phyloP scores from a whole-genome alignment of 768 basidiomycete species.

The Pleurotus pulmonarius region DNA sequence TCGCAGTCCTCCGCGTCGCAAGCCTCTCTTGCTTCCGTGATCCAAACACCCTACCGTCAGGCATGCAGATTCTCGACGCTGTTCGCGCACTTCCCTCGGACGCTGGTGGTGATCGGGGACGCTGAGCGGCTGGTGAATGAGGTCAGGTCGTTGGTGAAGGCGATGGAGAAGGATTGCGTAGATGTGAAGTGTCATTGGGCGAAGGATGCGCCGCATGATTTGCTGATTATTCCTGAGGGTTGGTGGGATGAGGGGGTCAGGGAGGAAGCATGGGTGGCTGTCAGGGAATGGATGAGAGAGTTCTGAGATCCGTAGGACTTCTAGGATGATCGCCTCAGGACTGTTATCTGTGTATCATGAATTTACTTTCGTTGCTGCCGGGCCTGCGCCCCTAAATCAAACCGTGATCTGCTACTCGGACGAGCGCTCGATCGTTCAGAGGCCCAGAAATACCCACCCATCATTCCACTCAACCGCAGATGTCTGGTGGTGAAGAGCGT shows the following conservation, averaged over 20 bases:
- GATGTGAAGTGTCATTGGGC: slow-evolving; percentile 30
- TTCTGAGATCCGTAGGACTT: background rate
- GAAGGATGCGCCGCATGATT: slow-evolving; percentile 40
- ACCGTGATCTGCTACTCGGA: too few species aligned
- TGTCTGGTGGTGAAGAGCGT: background rate
- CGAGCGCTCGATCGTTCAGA: too few species aligned
- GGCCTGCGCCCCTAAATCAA: too few species aligned
- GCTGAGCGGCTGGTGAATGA: slow-evolving; percentile 50
- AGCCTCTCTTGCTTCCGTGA: slow-evolving; percentile 9
- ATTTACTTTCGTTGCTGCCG: too few species aligned
- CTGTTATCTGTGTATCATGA: too few species aligned
- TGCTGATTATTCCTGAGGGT: slow-evolving; percentile 35
- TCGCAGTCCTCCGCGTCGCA: background rate
- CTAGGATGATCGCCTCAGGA: too few species aligned
- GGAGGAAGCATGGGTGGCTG: slow-evolving; percentile 31
- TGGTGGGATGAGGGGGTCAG: slow-evolving; percentile 42
- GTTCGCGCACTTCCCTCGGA: slow-evolving; percentile 42
- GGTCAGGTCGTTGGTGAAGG: slow-evolving; percentile 34
- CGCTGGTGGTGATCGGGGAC: slow-evolving; percentile 44
- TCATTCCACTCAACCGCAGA: too few species aligned
- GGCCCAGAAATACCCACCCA: too few species aligned
- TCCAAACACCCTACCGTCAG: slow-evolving; percentile 15
- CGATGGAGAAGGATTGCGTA: slow-evolving; percentile 36
- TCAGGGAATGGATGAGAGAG: slow-evolving; percentile 27
- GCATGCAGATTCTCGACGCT: slow-evolving; percentile 28